phyloP scores from a whole-genome alignment of 1,139 yeast species.

The Pichia kudriavzevii region DNA sequence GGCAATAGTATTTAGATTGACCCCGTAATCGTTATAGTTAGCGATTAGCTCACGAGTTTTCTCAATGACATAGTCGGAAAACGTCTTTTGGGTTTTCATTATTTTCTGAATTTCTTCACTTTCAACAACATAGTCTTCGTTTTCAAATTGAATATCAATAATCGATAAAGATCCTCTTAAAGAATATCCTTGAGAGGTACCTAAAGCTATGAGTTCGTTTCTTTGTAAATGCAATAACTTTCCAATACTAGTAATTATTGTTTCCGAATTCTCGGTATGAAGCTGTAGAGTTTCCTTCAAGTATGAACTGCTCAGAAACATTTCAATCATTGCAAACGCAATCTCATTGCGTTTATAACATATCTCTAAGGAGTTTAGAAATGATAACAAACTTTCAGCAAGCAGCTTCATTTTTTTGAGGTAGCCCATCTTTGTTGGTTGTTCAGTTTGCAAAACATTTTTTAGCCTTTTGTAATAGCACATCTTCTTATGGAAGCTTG shows the following conservation, averaged over 20 bases:
- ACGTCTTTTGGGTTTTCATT: constrained; percentile 24
- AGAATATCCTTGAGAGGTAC: constrained; percentile 28
- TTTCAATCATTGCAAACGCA: constrained; percentile 6
- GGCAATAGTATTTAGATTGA: constrained; percentile 58
- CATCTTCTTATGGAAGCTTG: constrained; percentile 15
- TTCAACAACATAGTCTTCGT: constrained; percentile 2
- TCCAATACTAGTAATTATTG: constrained; percentile 39
- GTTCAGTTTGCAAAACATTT: constrained; percentile 12
- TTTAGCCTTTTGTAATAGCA: constrained; percentile 18
- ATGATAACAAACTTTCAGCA: constrained; percentile 16
- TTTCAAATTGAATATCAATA: constrained; percentile 29
- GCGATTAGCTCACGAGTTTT: constrained; percentile 28
- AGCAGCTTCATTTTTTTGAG: constrained; percentile 16
- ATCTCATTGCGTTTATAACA: constrained; percentile 23
- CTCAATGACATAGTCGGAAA: constrained; percentile 25
- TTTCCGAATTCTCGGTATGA: constrained; percentile 8
- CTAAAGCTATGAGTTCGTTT: constrained; percentile 36
- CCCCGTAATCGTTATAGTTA: constrained; percentile 22
- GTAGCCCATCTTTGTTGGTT: constrained; percentile 11
- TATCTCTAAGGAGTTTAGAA: constrained; percentile 20
- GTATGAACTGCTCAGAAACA: constrained; percentile 10
- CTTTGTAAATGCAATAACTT: constrained; percentile 41
- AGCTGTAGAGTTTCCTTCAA: constrained; percentile 2
- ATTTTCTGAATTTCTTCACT: constrained; percentile 8
- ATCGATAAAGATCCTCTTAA: constrained; percentile 39